Evolutionary conservation across 257 asterid genomes (phyloP).

Genomic region (Solanum paucissectum): DNA sequence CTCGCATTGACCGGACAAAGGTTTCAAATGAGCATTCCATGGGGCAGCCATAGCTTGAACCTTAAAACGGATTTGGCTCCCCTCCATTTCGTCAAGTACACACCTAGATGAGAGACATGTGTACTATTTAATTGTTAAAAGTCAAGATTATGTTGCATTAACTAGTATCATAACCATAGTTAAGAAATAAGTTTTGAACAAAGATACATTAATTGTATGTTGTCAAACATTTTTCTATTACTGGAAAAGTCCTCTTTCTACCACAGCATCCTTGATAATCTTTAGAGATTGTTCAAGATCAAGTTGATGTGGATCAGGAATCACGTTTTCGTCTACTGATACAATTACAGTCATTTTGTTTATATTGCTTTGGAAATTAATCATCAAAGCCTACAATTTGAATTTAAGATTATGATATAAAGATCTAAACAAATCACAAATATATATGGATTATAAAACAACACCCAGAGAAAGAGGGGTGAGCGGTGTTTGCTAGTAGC

Average conservation of each 20-base stretch:
- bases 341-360: slow-evolving; percentile 18
- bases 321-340: slow-evolving; percentile 23
- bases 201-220: too few relatives aligned
- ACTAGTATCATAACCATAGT: too few relatives aligned
- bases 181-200: too few relatives aligned
- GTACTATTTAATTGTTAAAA: too few relatives aligned
- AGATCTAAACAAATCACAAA: not conserved
- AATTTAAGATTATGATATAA: not conserved
- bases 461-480: not conserved
- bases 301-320: slow-evolving; percentile 24
- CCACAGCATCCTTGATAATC: slow-evolving; percentile 17
- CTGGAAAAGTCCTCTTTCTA: not conserved
- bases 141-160: too few relatives aligned
- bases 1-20: too few relatives aligned
- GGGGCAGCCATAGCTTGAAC: too few relatives aligned
- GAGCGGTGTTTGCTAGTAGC: too few relatives aligned
- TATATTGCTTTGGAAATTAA: slow-evolving; percentile 17
- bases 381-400: slow-evolving; percentile 17
- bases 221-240: not conserved
- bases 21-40: too few relatives aligned
- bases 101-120: too few relatives aligned
- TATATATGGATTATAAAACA: not conserved
- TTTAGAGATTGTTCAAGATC: slow-evolving; percentile 19
- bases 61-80: too few relatives aligned
- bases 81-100: too few relatives aligned